Percentiles rank a stretch among this genome's conserved stretches.
phyloP scores from a whole-genome alignment of 2,329 filamentous ascomycete species.

The Fusarium phyllophilum region DNA sequence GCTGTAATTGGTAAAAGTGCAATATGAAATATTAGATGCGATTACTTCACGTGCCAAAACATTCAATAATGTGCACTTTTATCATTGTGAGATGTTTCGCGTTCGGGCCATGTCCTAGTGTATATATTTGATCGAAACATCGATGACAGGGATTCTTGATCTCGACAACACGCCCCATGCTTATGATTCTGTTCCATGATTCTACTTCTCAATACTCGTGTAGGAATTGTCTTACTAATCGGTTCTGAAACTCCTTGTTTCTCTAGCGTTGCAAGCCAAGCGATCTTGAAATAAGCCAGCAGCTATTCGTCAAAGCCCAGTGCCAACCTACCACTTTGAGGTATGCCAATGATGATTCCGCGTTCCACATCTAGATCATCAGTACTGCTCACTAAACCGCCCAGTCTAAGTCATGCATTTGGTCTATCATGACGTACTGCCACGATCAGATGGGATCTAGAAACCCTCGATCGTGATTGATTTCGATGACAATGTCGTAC shows the following conservation, averaged over 20 bases:
- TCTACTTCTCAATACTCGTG: not conserved
- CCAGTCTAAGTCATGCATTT: too few relatives aligned
- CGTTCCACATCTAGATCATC: not conserved
- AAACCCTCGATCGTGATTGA: not conserved
- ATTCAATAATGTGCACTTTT: not conserved
- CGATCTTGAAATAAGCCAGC: not conserved
- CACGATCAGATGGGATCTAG: not conserved
- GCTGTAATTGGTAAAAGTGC: not conserved
- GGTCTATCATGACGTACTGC: accelerated
- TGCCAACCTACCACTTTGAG: not conserved
- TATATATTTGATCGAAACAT: not conserved
- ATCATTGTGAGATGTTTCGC: not conserved
- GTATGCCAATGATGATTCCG: not conserved
- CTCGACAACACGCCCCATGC: not conserved
- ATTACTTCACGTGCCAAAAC: not conserved
- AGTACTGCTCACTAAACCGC: accelerated
- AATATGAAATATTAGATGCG: not conserved
- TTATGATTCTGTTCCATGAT: not conserved
- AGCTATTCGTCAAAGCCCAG: accelerated
- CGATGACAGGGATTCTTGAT: not conserved
- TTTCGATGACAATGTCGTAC: not conserved
- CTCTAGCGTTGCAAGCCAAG: not conserved
- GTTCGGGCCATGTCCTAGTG: not conserved
- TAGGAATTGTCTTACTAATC: not conserved
- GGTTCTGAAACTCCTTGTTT: not conserved